phyloP scores from a whole-genome alignment of 73 alveolate species.

The Paramecium sexaurelia region DNA sequence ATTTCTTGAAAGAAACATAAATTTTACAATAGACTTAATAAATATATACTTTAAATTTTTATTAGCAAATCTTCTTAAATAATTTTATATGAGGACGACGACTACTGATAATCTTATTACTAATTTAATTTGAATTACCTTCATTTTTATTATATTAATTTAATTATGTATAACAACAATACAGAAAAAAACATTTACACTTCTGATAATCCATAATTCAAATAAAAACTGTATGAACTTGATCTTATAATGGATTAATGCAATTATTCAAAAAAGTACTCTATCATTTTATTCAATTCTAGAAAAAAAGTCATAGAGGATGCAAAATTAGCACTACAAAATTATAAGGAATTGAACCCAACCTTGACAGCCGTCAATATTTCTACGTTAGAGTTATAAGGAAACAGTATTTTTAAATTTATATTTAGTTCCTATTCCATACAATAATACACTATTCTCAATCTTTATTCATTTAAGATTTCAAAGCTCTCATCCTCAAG shows the following conservation, averaged over 20 bases:
- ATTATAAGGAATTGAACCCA: slow-evolving; percentile 5
- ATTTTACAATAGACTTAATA: too few species aligned
- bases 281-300: background rate
- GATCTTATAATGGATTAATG: background rate
- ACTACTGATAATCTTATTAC: background rate
- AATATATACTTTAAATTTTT: too few species aligned
- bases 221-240: background rate
- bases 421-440: slow-evolving; percentile 9
- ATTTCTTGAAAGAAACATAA: too few species aligned
- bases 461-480: slow-evolving; percentile 19
- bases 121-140: background rate
- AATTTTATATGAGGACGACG: background rate
- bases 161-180: slow-evolving; percentile 1
- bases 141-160: slow-evolving; percentile 69
- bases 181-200: background rate
- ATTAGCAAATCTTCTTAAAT: too few species aligned
- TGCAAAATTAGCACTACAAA: background rate
- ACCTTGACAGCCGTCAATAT: background rate
- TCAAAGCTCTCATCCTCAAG: background rate
- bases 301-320: background rate
- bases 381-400: background rate
- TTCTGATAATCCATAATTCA: background rate
- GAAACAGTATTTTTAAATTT: background rate
- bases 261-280: slow-evolving; percentile 5
- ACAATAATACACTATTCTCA: background rate